These are phyloP conservation scores for Backusella psychrophila DNA, from an alignment of 192 early-diverging fungal genomes.

Conservation along the genomic window DNA sequence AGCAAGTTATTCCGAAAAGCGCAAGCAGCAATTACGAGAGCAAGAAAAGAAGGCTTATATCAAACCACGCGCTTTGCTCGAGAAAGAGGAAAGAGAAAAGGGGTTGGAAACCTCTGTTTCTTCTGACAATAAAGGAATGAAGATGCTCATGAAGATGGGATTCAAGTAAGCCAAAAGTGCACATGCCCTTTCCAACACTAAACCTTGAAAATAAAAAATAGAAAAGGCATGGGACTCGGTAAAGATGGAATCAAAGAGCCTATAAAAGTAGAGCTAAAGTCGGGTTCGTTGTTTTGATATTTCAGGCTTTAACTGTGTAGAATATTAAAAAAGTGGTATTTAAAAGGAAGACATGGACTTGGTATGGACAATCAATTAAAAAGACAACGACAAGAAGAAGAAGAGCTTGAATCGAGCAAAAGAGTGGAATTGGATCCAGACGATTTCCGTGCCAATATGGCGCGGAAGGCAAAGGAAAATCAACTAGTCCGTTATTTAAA, in stretches of 20 bases:
- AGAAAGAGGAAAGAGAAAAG: slow-evolving; percentile 47
- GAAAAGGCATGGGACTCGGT: slow-evolving; percentile 44
- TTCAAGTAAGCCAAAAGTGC: slow-evolving; percentile 45
- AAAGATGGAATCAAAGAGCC: slow-evolving; percentile 31
- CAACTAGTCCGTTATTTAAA: slow-evolving; percentile 31
- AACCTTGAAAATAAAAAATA: slow-evolving; percentile 3
- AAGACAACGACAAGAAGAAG: slow-evolving; percentile 22
- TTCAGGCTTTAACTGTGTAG: too few relatives aligned
- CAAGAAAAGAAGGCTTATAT: slow-evolving; percentile 40
- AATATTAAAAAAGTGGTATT: background rate
- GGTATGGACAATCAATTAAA: slow-evolving; percentile 41
- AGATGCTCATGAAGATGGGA: slow-evolving; percentile 57
- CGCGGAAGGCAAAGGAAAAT: slow-evolving; percentile 28
- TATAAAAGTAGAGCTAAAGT: slow-evolving; percentile 27
- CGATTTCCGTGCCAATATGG: slow-evolving; percentile 36
- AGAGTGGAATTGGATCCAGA: slow-evolving; percentile 33
- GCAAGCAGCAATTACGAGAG: slow-evolving; percentile 39
- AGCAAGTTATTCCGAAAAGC: slow-evolving; percentile 38
- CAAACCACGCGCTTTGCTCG: slow-evolving; percentile 40
- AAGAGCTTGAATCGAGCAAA: slow-evolving; percentile 33
- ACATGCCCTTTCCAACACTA: background rate
- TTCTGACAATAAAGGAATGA: slow-evolving; percentile 52
- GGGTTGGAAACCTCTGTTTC: slow-evolving; percentile 46
- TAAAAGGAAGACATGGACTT: slow-evolving; percentile 41
- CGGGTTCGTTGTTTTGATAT: background rate